Conservation (phyloP, 2,329 filamentous ascomycete species). For the Raffaelea albimanens region DNA sequence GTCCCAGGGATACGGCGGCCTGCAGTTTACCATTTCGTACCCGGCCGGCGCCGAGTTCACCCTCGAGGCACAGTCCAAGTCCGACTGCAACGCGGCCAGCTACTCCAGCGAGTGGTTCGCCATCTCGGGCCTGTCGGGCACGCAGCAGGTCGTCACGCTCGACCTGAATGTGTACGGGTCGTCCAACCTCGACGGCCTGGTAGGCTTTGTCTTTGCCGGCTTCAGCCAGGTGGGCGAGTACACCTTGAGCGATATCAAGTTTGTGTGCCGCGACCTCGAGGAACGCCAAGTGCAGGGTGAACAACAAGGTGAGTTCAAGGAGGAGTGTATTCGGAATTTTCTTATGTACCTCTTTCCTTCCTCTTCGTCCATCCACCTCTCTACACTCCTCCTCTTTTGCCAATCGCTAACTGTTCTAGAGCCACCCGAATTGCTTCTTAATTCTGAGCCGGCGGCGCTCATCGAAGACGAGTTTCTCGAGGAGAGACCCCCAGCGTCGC, state of each 20-base stretch:
- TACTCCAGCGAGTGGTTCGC: constrained; percentile 13
- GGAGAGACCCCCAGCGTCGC: background rate
- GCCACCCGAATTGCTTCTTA: constrained; percentile 7
- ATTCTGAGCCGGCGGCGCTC: constrained; percentile 6
- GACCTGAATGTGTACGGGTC: constrained; percentile 10
- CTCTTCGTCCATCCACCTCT: background rate
- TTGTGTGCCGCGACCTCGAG: constrained; percentile 10
- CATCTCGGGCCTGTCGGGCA: constrained; percentile 9
- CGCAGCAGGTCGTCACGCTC: constrained; percentile 11
- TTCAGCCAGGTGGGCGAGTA: constrained; percentile 8
- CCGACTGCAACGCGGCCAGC: constrained; percentile 6
- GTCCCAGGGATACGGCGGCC: constrained; percentile 8
- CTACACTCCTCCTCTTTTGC: no score
- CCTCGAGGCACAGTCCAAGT: constrained; percentile 10
- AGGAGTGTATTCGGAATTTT: background rate
- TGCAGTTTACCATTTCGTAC: constrained; percentile 10
- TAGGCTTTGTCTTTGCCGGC: constrained; percentile 11
- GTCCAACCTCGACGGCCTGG: constrained; percentile 9
- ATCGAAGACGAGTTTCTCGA: constrained; percentile 1
- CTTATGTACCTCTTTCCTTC: background rate
- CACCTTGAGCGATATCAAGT: constrained; percentile 11
- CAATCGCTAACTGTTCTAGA: constrained; percentile 8
- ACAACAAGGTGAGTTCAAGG: constrained; percentile 4
- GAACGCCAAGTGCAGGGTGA: background rate
- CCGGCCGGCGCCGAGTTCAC: constrained; percentile 9